These are phyloP conservation scores for Thoreauomyces humboldtii DNA, from an alignment of 192 early-diverging fungal genomes.

Conservation along the genomic window DNA sequence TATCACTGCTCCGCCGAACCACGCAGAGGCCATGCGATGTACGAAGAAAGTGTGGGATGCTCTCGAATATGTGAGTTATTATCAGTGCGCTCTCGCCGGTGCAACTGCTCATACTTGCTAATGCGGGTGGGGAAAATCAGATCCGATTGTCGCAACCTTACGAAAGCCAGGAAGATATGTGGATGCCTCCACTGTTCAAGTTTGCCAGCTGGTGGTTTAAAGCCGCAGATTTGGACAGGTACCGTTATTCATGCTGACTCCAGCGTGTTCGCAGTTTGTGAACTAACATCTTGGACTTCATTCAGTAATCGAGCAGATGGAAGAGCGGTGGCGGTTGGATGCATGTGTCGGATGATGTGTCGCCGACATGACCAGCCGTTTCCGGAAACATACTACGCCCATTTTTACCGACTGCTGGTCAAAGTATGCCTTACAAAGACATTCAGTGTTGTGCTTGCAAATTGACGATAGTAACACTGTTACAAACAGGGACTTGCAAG, in stretches of 20 bases:
- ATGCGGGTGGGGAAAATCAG: too few species aligned
- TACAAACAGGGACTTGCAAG: conserved; percentile 58
- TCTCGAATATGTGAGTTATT: too few species aligned
- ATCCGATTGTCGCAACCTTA: conserved; percentile 59
- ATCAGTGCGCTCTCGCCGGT: background rate
- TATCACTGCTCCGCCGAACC: conserved; percentile 58
- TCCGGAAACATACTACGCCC: conserved; percentile 51
- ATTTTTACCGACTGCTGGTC: conserved; percentile 70
- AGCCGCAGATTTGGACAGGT: conserved; percentile 61
- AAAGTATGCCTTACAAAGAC: too few species aligned
- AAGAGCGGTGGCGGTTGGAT: conserved; percentile 62
- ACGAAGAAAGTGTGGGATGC: conserved; percentile 67
- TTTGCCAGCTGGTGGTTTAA: conserved; percentile 78
- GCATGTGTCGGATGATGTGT: conserved; percentile 75
- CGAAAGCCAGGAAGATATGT: conserved; percentile 25
- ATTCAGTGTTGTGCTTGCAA: too few species aligned
- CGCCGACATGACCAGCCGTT: conserved; percentile 67
- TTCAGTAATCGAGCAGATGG: conserved; percentile 63
- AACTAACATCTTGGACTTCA: too few species aligned
- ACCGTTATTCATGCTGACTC: too few species aligned
- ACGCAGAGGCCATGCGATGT: conserved; percentile 64
- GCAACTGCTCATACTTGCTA: conserved; percentile 1
- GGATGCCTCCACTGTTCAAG: conserved; percentile 70
- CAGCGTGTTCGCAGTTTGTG: too few species aligned
- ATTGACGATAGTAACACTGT: too few species aligned